Base-by-base conservation (phyloP, 1,284 basidiomycete species). In the Microbotryomycetes sp. region DNA sequence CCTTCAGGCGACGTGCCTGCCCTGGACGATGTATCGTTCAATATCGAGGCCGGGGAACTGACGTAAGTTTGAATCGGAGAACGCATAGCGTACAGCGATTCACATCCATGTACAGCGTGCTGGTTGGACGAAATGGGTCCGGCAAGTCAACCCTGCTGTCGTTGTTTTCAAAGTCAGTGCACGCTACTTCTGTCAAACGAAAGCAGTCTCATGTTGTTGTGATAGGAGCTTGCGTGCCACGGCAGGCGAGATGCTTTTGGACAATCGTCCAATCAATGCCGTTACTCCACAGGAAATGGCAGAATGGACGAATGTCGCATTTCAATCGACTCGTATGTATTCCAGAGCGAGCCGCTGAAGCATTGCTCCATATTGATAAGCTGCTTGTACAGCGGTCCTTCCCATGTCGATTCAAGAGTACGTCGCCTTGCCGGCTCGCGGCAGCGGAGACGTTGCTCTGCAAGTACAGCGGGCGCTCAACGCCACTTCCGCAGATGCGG, bases 41-140 rank as follows among this genome's bases (percentile, higher is more conserved):
- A 15, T 13, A 27, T 54, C 23, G 28, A 29, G 6, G 30, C 57
- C 5, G 57, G 57, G 6, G 28, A 59, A n/a, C 45, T 59, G 13
- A 51, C 52, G 18, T 55, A 29, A 28, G 54, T 26, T 4, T 4
- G 11, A 15, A 3, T 24, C 23, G 27, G 15, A 9, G 6, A n/a
- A n/a, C 13, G 1, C 26, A 11, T 4, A 48, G n/a, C 46, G n/a
- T n/a, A n/a, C n/a, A n/a, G n/a, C n/a, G n/a, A n/a, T n/a, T n/a
- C n/a, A 16, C 18, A 5, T 2, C 48, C 26, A 24, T 24, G 11
- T 21, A 13, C 31, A 54, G 41, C 9, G 27, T 50, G 5, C 16
- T 58, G 21, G 51, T 59, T 18, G 57, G 57, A 15, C 57, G 48
- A 28, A 59, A 59, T n/a, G 57, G 57, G 16, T 53, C 57, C 18